Percentiles rank a stretch among this genome's conserved stretches.
phyloP scores from a whole-genome alignment of 345 rosid genomes.

The Draba incana region DNA sequence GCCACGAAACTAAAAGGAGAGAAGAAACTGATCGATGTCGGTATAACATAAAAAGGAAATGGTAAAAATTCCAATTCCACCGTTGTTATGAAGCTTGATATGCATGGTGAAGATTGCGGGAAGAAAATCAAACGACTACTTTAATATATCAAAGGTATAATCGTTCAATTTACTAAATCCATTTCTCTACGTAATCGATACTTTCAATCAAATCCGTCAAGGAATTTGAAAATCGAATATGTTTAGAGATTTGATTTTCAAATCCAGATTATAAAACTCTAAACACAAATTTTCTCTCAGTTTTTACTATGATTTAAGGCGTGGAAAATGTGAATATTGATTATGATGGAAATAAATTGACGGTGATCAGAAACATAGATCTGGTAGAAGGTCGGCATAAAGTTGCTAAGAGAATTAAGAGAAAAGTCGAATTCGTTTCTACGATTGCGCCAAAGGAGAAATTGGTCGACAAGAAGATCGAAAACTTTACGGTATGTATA shows the following conservation, averaged over 20 bases:
- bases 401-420: constrained; percentile 54
- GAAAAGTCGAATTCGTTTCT: constrained; percentile 50
- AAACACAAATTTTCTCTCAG: not conserved
- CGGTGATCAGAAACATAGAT: constrained; percentile 78
- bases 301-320: constrained; percentile 45
- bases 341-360: constrained; percentile 52
- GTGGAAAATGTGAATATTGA: constrained; percentile 72
- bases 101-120: constrained; percentile 95
- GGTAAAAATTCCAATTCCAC: constrained; percentile 31
- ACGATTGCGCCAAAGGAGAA: constrained; percentile 44
- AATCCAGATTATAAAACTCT: constrained; percentile 13
- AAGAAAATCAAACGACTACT: constrained; percentile 58
- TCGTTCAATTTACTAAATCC: no score
- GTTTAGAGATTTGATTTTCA: no score
- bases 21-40: constrained; percentile 53
- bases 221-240: not conserved
- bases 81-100: constrained; percentile 66
- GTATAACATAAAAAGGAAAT: constrained; percentile 42
- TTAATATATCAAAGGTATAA: constrained; percentile 56
- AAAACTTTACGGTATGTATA: constrained; percentile 36
- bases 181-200: no score
- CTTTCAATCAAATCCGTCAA: not conserved
- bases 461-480: constrained; percentile 38
- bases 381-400: constrained; percentile 51
- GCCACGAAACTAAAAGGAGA: constrained; percentile 47